Evolutionary conservation across 768 basidiomycete species (phyloP).

Genomic region (Piloderma croceum): DNA sequence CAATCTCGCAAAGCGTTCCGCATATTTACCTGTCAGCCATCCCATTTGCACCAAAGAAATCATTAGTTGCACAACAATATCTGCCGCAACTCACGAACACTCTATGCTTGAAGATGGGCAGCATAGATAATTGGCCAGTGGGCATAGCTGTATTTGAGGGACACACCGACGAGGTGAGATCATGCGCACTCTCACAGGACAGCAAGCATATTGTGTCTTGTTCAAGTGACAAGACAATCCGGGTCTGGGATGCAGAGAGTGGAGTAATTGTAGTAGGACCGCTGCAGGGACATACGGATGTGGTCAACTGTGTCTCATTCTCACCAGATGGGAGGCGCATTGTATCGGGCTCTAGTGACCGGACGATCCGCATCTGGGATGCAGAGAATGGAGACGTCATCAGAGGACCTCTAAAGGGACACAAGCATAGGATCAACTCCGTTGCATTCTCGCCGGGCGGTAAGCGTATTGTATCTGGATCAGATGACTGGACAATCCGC

Average conservation of each 20-base stretch:
- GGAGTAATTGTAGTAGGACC: neutral
- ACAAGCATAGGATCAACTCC: neutral
- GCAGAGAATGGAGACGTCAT: slow-evolving; percentile 1
- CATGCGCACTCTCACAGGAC: slow-evolving; percentile 17
- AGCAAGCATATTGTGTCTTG: too few relatives aligned
- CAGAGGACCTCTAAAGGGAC: neutral
- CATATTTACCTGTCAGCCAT: slow-evolving; percentile 18
- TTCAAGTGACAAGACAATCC: too few relatives aligned
- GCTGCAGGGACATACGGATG: slow-evolving; percentile 1
- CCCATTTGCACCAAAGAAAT: slow-evolving; percentile 20
- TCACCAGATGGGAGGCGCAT: slow-evolving; percentile 6
- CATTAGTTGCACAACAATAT: slow-evolving; percentile 9
- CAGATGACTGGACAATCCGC: neutral
- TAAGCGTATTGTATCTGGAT: neutral
- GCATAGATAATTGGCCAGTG: slow-evolving; percentile 14
- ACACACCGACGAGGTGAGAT: slow-evolving; percentile 15
- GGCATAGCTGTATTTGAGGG: slow-evolving; percentile 11
- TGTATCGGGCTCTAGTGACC: slow-evolving; percentile 4
- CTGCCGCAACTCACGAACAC: slow-evolving; percentile 11
- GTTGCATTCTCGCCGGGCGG: neutral
- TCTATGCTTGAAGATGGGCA: slow-evolving; percentile 9
- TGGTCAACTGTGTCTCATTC: slow-evolving; percentile 2
- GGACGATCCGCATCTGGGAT: slow-evolving; percentile 7
- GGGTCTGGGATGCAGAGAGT: too few relatives aligned
- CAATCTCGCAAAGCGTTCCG: slow-evolving; percentile 10